A percentile compares a stretch with the other conserved stretches of the same genome.
Conservation (phyloP, 106 monocot species). For the Dendrobium huoshanense region DNA sequence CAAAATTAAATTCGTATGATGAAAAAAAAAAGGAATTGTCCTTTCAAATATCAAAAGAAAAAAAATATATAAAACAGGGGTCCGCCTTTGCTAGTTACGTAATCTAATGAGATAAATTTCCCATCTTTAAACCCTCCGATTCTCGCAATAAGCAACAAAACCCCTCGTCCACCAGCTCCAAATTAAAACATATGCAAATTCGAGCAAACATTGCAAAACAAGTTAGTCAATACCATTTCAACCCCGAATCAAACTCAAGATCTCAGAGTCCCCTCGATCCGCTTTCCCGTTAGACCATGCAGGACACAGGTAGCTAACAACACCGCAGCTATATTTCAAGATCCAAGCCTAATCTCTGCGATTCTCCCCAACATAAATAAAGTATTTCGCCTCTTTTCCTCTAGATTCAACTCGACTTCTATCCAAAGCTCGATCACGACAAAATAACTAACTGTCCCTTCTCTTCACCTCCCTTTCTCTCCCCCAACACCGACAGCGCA, state of each 20-base stretch:
- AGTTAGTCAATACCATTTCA: constrained; percentile 11
- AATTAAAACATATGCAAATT: neutral
- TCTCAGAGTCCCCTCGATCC: neutral
- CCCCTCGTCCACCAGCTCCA: neutral
- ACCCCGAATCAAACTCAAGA: neutral
- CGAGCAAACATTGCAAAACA: neutral
- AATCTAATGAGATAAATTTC: neutral
- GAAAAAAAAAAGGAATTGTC: neutral
- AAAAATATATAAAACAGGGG: neutral
- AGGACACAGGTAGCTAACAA: neutral
- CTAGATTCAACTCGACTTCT: constrained; percentile 4
- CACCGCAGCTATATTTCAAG: neutral
- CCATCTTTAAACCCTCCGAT: neutral
- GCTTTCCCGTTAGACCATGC: neutral
- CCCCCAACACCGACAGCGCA: neutral
- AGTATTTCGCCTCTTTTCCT: neutral
- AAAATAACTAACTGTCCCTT: neutral
- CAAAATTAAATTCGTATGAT: neutral
- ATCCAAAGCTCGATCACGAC: neutral
- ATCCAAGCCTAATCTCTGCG: neutral
- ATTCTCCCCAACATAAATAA: neutral
- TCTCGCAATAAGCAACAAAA: neutral
- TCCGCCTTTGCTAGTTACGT: neutral
- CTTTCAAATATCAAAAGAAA: neutral
- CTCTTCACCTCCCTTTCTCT: neutral